Conservation (phyloP, 2,329 filamentous ascomycete genomes). For the Neoarthrinium moseri region DNA sequence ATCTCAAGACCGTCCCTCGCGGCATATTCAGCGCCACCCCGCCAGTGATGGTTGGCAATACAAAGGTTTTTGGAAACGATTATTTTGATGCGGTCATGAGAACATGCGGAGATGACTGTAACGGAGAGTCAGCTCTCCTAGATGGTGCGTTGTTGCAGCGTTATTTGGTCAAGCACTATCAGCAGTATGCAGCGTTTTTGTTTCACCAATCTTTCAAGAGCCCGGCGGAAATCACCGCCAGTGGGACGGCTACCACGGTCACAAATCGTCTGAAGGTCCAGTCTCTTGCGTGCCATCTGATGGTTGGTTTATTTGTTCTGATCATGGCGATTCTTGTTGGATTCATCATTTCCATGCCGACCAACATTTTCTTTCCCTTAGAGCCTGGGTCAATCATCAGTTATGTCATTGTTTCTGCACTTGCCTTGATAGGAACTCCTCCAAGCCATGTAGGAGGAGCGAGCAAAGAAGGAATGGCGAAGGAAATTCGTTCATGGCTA, state of each 20-base stretch:
- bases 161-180: background rate
- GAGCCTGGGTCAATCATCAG: conserved; percentile 4
- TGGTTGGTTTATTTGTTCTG: conserved; percentile 3
- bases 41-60: background rate
- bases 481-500: background rate
- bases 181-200: background rate
- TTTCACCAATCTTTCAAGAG: conserved; percentile 1
- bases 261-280: conserved; percentile 7
- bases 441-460: background rate
- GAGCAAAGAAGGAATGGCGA: background rate
- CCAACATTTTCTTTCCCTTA: background rate
- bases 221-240: background rate
- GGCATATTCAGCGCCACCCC: background rate
- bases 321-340: background rate
- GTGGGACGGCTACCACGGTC: background rate
- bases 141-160: background rate
- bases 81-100: background rate
- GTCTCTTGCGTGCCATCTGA: background rate
- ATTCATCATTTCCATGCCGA: background rate
- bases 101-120: background rate
- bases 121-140: background rate
- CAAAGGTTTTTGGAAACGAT: background rate
- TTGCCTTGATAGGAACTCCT: background rate
- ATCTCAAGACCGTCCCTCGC: background rate
- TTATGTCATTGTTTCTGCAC: background rate